phyloP scores from a whole-genome alignment of 2,329 filamentous ascomycete species.

The Gaeumannomyces tritici region DNA sequence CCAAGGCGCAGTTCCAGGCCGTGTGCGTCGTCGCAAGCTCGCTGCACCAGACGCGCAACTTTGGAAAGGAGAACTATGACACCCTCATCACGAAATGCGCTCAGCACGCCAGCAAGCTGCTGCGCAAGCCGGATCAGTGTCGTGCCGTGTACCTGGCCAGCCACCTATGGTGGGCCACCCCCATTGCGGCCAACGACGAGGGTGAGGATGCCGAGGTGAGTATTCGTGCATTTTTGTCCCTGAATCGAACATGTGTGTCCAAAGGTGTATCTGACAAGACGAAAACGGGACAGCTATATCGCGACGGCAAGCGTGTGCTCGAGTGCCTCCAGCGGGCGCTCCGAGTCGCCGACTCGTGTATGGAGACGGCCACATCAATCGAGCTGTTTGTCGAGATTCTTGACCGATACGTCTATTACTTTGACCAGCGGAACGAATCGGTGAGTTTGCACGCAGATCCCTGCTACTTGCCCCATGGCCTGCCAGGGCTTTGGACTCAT shows the following conservation, averaged over 20 bases:
- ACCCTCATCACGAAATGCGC: slow-evolving; percentile 97
- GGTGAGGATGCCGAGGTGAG: slow-evolving; percentile 72
- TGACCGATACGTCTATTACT: slow-evolving; percentile 98
- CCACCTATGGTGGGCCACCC: slow-evolving; percentile 96
- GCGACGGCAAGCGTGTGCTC: slow-evolving; percentile 91
- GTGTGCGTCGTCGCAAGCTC: slow-evolving; percentile 90
- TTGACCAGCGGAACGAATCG: slow-evolving; percentile 97
- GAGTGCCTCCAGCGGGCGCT: slow-evolving; percentile 94
- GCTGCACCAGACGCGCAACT: slow-evolving; percentile 79
- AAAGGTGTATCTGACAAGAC: slow-evolving; percentile 8
- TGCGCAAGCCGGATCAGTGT: slow-evolving; percentile 97
- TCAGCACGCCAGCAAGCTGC: slow-evolving; percentile 87
- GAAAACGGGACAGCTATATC: slow-evolving; percentile 61
- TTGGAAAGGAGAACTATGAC: slow-evolving; percentile 96
- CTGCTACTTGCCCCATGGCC: background rate
- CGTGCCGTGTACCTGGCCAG: slow-evolving; percentile 93
- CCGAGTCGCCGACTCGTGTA: slow-evolving; percentile 93
- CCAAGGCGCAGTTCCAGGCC: slow-evolving; percentile 93
- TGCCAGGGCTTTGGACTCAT: too few species aligned
- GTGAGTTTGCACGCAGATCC: slow-evolving; percentile 32
- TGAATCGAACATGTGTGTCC: background rate
- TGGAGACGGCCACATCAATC: slow-evolving; percentile 95
- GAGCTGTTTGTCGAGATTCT: slow-evolving; percentile 98
- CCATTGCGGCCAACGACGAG: slow-evolving; percentile 66
- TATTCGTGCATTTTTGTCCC: slow-evolving; percentile 10